Evolutionary conservation across 148 eudicot species (phyloP).

Genomic region (Fagopyrum esculentum): DNA sequence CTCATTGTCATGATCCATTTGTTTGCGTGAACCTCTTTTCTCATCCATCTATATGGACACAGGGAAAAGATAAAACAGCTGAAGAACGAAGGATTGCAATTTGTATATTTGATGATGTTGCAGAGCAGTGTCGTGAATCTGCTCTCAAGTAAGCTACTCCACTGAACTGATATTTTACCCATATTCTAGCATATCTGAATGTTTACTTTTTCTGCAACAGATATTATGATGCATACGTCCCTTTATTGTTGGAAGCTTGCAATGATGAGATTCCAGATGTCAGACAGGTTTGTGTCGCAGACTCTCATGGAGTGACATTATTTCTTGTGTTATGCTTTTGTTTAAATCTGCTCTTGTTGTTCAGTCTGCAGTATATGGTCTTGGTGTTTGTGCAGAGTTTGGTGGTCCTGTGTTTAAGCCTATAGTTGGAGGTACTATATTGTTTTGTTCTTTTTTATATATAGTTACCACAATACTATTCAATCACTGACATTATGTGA

Average conservation of each 20-base stretch:
- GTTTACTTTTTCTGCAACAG: conserved; percentile 22
- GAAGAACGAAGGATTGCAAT: conserved; percentile 97
- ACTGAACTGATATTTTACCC: background rate
- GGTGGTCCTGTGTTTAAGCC: conserved; percentile 89
- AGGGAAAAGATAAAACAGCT: conserved; percentile 94
- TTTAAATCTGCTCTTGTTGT: conserved; percentile 5
- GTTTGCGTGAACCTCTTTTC: background rate
- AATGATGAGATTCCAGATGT: conserved; percentile 80
- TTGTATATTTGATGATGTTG: conserved; percentile 93
- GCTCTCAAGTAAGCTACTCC: conserved; percentile 61
- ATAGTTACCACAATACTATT: background rate
- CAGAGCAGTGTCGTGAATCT: conserved; percentile 90
- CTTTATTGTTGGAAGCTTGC: conserved; percentile 91
- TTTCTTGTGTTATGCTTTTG: conserved; percentile 9
- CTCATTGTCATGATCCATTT: background rate
- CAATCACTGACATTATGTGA: background rate
- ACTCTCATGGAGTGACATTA: conserved; percentile 5
- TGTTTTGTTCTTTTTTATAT: background rate
- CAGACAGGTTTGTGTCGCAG: conserved; percentile 52
- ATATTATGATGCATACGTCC: conserved; percentile 80
- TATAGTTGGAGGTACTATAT: conserved; percentile 65
- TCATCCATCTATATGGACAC: conserved; percentile 7
- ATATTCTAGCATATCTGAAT: background rate
- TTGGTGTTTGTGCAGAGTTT: conserved; percentile 96
- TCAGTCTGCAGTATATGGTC: conserved; percentile 99